phyloP scores from a whole-genome alignment of 129 eudicot genomes.

The sunflower (Helianthus annuus) region DNA sequence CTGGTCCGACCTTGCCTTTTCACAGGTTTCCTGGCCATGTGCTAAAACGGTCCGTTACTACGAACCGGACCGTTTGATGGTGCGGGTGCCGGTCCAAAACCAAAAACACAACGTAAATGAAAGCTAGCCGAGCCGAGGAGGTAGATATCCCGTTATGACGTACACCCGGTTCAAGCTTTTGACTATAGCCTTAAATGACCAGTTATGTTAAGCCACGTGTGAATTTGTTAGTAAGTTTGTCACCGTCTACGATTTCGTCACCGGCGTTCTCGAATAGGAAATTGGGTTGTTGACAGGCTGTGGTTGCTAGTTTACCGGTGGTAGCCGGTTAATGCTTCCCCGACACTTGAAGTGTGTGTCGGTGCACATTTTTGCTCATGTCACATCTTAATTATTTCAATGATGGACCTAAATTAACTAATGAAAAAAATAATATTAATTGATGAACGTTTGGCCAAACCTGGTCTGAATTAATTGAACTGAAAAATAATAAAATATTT shows the following conservation, averaged over 20 bases:
- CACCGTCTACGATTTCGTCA: conserved; percentile 5
- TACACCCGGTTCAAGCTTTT: too few relatives aligned
- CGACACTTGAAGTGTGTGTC: conserved; percentile 21
- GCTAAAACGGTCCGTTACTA: too few relatives aligned
- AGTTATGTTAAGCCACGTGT: conserved; percentile 7
- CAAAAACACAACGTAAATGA: too few relatives aligned
- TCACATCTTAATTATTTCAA: background rate
- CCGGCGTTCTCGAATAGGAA: background rate
- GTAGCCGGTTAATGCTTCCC: conserved; percentile 18
- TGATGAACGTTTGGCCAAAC: background rate
- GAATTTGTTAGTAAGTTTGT: conserved; percentile 5
- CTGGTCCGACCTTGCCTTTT: too few relatives aligned
- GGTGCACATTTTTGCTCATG: conserved; percentile 15
- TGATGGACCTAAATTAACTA: background rate
- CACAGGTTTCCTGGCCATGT: too few relatives aligned
- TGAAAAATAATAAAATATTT: too few relatives aligned
- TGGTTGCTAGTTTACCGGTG: conserved; percentile 21
- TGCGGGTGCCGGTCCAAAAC: too few relatives aligned
- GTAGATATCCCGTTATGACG: too few relatives aligned
- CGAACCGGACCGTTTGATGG: too few relatives aligned
- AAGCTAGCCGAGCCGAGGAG: too few relatives aligned
- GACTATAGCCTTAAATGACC: background rate
- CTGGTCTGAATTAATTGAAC: background rate
- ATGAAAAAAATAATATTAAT: background rate
- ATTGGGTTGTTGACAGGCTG: conserved; percentile 32